Evolutionary conservation across 78 protist genomes (phyloP).

Genomic region (Chrysochromulina tobinii): DNA sequence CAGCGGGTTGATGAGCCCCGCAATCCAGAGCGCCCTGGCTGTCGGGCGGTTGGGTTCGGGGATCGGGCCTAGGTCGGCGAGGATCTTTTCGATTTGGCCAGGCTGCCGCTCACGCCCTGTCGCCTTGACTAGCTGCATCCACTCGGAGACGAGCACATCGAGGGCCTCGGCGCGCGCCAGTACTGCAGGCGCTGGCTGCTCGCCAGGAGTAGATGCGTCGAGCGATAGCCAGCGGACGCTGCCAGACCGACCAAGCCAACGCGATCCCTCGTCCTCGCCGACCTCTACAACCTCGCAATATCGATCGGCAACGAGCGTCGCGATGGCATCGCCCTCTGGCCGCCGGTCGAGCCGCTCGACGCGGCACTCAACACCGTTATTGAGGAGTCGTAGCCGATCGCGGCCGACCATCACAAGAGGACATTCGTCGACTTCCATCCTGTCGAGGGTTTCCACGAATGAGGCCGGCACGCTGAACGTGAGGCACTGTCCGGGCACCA

Average conservation of each 20-base stretch:
- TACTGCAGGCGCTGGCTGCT: background rate
- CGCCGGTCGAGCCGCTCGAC: background rate
- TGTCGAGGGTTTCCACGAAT: too few relatives aligned
- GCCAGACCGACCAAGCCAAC: background rate
- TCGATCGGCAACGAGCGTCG: background rate
- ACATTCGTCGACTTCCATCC: too few relatives aligned
- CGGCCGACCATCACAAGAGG: background rate
- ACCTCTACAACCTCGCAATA: background rate
- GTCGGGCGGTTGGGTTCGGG: background rate
- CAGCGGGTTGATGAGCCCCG: conserved; percentile 27
- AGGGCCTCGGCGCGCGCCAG: background rate
- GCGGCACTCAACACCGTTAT: background rate
- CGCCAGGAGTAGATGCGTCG: background rate
- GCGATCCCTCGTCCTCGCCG: background rate
- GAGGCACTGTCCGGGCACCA: background rate
- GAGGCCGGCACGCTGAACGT: background rate
- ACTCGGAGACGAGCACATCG: background rate
- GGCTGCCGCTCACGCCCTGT: background rate
- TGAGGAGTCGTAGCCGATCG: background rate
- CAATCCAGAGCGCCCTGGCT: conserved; percentile 21
- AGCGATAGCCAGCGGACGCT: background rate
- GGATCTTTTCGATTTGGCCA: background rate
- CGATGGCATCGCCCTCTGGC: background rate
- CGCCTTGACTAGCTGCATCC: background rate
- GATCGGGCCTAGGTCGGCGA: background rate